Evolutionary conservation across 192 early-diverging fungal genomes (phyloP).

Genomic region (Coemansia sp.): DNA sequence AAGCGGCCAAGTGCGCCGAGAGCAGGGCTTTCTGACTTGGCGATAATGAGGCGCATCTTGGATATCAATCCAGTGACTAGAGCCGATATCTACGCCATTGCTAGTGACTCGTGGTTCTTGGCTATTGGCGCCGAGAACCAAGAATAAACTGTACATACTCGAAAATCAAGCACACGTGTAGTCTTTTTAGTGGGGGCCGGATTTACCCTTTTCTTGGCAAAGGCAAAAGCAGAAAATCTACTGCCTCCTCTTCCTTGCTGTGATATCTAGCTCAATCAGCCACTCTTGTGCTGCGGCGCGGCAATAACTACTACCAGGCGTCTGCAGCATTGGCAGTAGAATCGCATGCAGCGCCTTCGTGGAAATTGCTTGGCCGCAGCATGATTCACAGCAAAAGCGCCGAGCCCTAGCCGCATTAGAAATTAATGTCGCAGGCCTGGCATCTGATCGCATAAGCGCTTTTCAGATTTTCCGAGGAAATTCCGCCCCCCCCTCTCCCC

Average conservation of each 20-base stretch:
- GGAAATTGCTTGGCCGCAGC: not conserved
- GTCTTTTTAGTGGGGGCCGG: not conserved
- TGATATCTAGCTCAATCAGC: not conserved
- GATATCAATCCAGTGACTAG: conserved; percentile 25
- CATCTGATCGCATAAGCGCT: not conserved
- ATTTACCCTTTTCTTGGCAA: not conserved
- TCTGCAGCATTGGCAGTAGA: not conserved
- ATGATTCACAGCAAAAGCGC: not conserved
- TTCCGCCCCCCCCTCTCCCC: not conserved
- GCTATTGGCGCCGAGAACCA: conserved; percentile 5
- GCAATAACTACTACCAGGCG: not conserved
- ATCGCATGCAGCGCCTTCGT: not conserved
- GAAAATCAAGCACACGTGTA: not conserved
- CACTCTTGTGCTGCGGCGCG: not conserved
- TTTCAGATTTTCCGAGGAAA: not conserved
- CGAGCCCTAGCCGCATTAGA: not conserved
- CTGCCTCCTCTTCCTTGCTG: not conserved
- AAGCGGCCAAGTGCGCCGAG: not conserved
- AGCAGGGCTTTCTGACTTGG: not conserved
- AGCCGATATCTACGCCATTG: conserved; percentile 22
- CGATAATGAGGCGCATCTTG: conserved; percentile 18
- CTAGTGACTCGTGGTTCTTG: conserved; percentile 24
- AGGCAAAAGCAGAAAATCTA: not conserved
- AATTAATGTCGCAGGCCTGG: not conserved
- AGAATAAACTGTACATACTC: not conserved